Conservation (phyloP, 495 filamentous ascomycete genomes). For the Trypethelium eluteriae region DNA sequence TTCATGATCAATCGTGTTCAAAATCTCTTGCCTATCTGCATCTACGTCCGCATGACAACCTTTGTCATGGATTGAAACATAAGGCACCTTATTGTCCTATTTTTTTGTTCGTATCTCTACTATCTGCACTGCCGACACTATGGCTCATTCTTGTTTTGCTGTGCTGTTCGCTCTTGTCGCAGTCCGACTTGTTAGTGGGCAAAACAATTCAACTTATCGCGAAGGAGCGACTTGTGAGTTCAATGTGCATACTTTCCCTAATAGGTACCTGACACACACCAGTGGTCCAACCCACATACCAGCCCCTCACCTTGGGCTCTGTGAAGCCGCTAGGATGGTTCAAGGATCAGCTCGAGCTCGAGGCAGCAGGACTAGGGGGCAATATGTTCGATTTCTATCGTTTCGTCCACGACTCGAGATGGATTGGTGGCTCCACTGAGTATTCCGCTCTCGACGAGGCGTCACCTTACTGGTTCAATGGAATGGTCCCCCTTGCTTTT, state of each 20-base stretch:
- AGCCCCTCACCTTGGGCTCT: constrained; percentile 38
- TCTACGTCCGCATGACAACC: no score
- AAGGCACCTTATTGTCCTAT: no score
- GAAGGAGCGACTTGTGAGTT: neutral
- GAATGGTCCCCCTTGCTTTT: constrained; percentile 56
- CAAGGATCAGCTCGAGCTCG: constrained; percentile 45
- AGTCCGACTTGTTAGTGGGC: neutral
- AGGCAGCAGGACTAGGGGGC: constrained; percentile 51
- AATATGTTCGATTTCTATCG: constrained; percentile 54
- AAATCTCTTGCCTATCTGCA: no score
- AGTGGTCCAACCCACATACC: constrained; percentile 3
- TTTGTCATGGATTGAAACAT: no score
- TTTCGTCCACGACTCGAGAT: constrained; percentile 47
- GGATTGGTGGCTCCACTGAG: constrained; percentile 50
- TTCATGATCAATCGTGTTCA: no score
- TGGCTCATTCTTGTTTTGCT: no score
- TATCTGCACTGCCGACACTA: no score
- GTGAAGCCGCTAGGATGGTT: constrained; percentile 56
- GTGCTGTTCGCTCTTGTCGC: neutral
- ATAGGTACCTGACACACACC: neutral
- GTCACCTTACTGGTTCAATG: constrained; percentile 60
- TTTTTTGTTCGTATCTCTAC: no score
- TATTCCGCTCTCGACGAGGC: constrained; percentile 55
- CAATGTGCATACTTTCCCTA: neutral
- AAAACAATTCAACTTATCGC: neutral